Evolutionary conservation across 1,284 basidiomycete genomes (phyloP).

Genomic region (Amylostereum areolatum): DNA sequence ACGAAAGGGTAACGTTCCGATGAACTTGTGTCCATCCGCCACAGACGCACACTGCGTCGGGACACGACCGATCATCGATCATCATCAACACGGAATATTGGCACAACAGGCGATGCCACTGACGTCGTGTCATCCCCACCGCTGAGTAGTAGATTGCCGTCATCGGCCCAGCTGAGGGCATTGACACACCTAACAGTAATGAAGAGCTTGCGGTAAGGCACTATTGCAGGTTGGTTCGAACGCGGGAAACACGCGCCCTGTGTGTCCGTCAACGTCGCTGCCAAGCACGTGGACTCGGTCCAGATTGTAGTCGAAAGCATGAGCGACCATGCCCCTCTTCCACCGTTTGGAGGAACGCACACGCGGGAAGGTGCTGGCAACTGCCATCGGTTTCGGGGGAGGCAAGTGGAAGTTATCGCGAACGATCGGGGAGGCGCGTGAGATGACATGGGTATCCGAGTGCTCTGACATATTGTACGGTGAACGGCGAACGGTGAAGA

Average conservation of each 20-base stretch:
- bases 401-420: too few species aligned
- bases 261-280: slow-evolving; percentile 48
- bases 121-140: slow-evolving; percentile 83
- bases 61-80: slow-evolving; percentile 19
- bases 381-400: too few species aligned
- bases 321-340: slow-evolving; percentile 4
- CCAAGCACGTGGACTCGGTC: slow-evolving; percentile 64
- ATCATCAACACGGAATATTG: not conserved
- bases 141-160: slow-evolving; percentile 69
- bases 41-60: slow-evolving; percentile 54
- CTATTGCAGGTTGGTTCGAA: not conserved
- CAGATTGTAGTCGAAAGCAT: slow-evolving; percentile 22
- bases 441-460: too few species aligned
- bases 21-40: slow-evolving; percentile 47
- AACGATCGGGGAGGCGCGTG: too few species aligned
- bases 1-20: slow-evolving; percentile 47
- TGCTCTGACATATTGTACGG: too few species aligned
- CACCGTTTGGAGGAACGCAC: not conserved
- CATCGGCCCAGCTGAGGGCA: slow-evolving; percentile 77
- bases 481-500: too few species aligned
- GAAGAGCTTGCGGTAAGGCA: not conserved
- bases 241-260: slow-evolving; percentile 41
- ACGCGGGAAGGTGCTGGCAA: too few species aligned
- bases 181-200: slow-evolving; percentile 64
- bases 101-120: slow-evolving; percentile 23